Conservation (phyloP, 805 yeast genomes). For the Maudiozyma turicensis region DNA sequence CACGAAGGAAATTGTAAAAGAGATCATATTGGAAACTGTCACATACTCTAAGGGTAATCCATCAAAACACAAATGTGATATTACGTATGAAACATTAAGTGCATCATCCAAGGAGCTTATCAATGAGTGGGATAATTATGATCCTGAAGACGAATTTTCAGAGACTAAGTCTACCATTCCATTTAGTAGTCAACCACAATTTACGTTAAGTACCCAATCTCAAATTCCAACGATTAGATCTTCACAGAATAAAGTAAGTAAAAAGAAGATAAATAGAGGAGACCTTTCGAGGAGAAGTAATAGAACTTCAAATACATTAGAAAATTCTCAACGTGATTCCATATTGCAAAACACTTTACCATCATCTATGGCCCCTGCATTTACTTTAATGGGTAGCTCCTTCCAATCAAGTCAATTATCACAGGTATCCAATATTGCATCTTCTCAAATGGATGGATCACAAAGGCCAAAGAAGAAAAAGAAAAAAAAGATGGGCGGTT, state of each 20-base stretch:
- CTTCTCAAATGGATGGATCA: slow-evolving; percentile 5
- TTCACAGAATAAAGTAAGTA: slow-evolving; percentile 13
- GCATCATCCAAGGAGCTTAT: slow-evolving; percentile 12
- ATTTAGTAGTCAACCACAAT: slow-evolving; percentile 12
- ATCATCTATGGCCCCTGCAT: slow-evolving; percentile 26
- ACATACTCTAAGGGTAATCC: slow-evolving; percentile 7
- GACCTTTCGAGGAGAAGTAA: not conserved
- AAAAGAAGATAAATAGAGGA: not conserved
- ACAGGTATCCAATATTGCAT: not conserved
- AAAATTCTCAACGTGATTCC: slow-evolving; percentile 2
- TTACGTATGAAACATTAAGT: slow-evolving; percentile 6
- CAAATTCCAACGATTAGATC: slow-evolving; percentile 25
- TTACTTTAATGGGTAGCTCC: slow-evolving; percentile 18
- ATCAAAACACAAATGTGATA: slow-evolving; percentile 4
- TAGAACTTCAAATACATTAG: not conserved
- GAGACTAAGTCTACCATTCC: slow-evolving; percentile 1
- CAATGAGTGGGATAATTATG: slow-evolving; percentile 19
- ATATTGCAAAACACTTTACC: slow-evolving; percentile 13
- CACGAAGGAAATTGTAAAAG: slow-evolving; percentile 14
- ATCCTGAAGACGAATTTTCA: slow-evolving; percentile 5
- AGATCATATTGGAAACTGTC: slow-evolving; percentile 11
- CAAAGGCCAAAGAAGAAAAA: slow-evolving; percentile 20
- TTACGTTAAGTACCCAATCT: slow-evolving; percentile 13
- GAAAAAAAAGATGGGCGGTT: slow-evolving; percentile 41
- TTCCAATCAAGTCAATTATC: not conserved